Base-by-base conservation (phyloP, 2,329 filamentous ascomycete species). In the Phialophora expanda region DNA sequence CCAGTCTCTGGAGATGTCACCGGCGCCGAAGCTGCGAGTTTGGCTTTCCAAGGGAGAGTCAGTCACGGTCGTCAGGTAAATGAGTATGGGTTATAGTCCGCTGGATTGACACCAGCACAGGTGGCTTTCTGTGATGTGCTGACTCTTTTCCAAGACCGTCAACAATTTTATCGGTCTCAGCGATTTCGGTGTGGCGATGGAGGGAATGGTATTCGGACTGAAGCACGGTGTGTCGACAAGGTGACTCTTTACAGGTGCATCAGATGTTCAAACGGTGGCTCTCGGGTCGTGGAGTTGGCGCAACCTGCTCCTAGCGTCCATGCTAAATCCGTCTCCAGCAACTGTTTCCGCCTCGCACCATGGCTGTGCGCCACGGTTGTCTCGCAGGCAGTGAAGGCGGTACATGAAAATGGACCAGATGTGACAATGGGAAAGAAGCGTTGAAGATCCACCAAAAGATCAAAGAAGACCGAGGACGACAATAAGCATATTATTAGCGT, bases 121-220 rank as follows among this genome's bases (percentile, higher is more conserved):
- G 38, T 64, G 3, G 53, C 44, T 32, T 67, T 61, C 32, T 62
- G 56, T 32, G 56, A 56, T 20, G 5, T n/a, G 17, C 53, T 64
- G 65, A 6, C 57, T 67, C 8, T 48, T 62, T 34, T 54, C 50
- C 51, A 67, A 62, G 51, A 44, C 61, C n/a, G 44, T 24, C 46
- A 67, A 67, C 65, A 67, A 64, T 54, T 67, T 61, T 28, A 64
- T 67, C 14, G 46, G 26, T 7, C 32, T 59, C 34, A 61, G n/a
- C n/a, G 61, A 64, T n/a, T 17, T 67, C 22, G 54, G 32, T 17
- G 44, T 44, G 12, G 32, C 56, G 3, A 61, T 61, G 3, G 20
- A 67, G 17, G 65, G 61, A 26, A 59, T 61, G 53, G 61, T 61
- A 7, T 54, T 67, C 34, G 65, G 65, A 28, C 20, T 67, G 17